Percentiles rank a stretch among this genome's conserved stretches.
Evolutionary conservation across 2,329 filamentous ascomycete species (phyloP).

Genomic region (Sphaerostilbella broomeana): DNA sequence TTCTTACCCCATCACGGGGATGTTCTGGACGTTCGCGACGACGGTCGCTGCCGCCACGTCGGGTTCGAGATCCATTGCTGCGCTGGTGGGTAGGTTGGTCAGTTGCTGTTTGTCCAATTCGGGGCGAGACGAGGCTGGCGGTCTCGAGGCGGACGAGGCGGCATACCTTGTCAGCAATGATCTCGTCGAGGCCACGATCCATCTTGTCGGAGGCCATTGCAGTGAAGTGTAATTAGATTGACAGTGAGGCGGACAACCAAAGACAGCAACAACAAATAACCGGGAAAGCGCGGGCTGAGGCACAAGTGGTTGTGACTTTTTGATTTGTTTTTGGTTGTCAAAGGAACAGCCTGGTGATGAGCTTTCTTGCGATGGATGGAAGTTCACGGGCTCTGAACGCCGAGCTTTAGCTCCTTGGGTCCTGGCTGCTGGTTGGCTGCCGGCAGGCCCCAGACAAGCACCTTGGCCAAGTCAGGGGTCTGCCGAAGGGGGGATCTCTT

Average conservation of each 20-base stretch:
- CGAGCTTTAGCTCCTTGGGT: background rate
- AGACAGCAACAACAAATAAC: background rate
- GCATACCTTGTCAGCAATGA: slow-evolving; percentile 45
- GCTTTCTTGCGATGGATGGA: background rate
- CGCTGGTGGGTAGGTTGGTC: slow-evolving; percentile 19
- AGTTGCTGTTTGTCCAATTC: slow-evolving; percentile 4
- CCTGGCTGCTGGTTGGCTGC: background rate
- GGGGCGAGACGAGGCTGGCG: slow-evolving; percentile 2
- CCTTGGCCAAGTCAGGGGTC: background rate
- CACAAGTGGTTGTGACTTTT: slow-evolving; percentile 1
- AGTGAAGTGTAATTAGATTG: slow-evolving; percentile 4
- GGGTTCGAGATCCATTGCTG: slow-evolving; percentile 31
- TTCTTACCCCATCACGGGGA: slow-evolving; percentile 82
- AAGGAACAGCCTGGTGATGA: background rate
- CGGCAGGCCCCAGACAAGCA: background rate
- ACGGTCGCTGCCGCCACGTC: slow-evolving; percentile 29
- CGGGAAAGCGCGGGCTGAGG: slow-evolving; percentile 1
- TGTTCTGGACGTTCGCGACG: slow-evolving; percentile 38
- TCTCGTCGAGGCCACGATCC: slow-evolving; percentile 51
- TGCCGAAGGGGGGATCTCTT: background rate
- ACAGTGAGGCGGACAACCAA: background rate
- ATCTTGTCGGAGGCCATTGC: slow-evolving; percentile 37
- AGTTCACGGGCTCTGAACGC: background rate
- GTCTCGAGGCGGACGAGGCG: slow-evolving; percentile 2
- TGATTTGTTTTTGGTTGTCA: slow-evolving; percentile 2